Evolutionary conservation across 495 filamentous ascomycete species (phyloP), one percentile per base, ranked within the genome.

Genomic region (Hapsidospora chrysogenum): DNA sequence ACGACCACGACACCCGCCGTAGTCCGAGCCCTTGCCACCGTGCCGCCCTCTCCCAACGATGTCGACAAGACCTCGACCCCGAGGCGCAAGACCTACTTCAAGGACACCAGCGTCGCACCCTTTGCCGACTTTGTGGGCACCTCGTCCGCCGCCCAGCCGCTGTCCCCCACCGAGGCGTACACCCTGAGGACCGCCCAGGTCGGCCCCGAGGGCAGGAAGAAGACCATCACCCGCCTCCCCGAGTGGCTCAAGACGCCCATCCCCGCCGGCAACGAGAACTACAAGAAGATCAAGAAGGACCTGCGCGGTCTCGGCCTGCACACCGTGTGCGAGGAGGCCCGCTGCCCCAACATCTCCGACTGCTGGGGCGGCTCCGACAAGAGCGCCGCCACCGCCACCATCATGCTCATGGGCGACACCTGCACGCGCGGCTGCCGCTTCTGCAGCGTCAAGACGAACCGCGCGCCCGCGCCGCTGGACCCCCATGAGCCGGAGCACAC

Each of bases 321-420:
- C 51, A 97, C 89, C 5, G 89, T 97, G 10, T 97, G 89, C 54
- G 89, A 97, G 59, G 92, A 97, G 60, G 89, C 89, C 11, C 72
- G 85, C 20, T 97, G 89, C 53, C 89, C 89, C 28, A 97, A 97
- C 53, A 96, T 97, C 34, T 83, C 78, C 41, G 85, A 93, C 53
- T 97, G 89, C 65, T 97, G 89, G 89, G 89, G 89, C 37, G 89
- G 89, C 22, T 68, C 60, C 45, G 72, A 79, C 54, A 94, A 93
- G 60, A 70, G 75, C 32, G 76, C 83, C 16, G 92, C 92, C 1
- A 97, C 89, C 17, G 89, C 92, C 0, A 97, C 89, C 7, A 96
- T 97, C 60, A 96, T 97, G 92, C 64, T 96, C 5, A 95, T 96
- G 87, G 89, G 89, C 42, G 89, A 97, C 49, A 95, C 89, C 5